Evolutionary conservation across 257 asterid genomes (phyloP).

Genomic region (Solanum dulcamara): DNA sequence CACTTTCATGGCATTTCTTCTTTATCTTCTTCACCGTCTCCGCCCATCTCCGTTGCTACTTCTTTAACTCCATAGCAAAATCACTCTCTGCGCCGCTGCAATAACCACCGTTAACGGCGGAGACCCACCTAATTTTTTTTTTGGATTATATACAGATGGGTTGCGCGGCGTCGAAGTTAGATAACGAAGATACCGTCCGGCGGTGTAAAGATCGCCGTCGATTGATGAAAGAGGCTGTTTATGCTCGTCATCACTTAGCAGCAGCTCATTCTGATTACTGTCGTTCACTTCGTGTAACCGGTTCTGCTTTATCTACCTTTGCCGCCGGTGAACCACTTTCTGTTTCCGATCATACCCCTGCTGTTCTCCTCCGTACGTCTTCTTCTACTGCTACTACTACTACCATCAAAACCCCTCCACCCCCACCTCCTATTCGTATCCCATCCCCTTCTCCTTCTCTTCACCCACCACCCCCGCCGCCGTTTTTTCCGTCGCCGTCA

Average conservation of each 20-base stretch:
- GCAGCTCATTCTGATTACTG: slow-evolving; percentile 96
- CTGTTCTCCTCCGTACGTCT: slow-evolving; percentile 67
- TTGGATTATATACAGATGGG: slow-evolving; percentile 38
- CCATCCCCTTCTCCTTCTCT: slow-evolving; percentile 35
- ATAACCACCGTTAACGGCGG: neutral
- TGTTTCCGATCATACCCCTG: slow-evolving; percentile 73
- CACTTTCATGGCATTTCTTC: neutral
- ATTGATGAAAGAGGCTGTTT: slow-evolving; percentile 77
- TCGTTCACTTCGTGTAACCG: slow-evolving; percentile 76
- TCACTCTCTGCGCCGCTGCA: neutral
- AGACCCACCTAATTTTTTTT: neutral
- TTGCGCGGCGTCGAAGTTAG: slow-evolving; percentile 88
- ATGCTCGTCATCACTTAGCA: slow-evolving; percentile 89
- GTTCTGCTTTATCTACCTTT: slow-evolving; percentile 71
- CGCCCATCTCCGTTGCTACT: neutral
- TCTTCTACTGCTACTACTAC: slow-evolving; percentile 25
- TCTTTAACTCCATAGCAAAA: neutral
- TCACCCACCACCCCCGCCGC: slow-evolving; percentile 29
- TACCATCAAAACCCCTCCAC: slow-evolving; percentile 10
- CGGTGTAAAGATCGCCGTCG: slow-evolving; percentile 99
- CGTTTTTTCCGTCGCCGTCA: slow-evolving; percentile 20
- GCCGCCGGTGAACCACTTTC: slow-evolving; percentile 86
- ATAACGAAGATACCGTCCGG: slow-evolving; percentile 92
- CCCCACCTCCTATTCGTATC: slow-evolving; percentile 4
- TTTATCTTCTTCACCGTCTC: neutral